A percentile compares a stretch with the other conserved stretches of the same genome.
phyloP scores from a whole-genome alignment of 345 rosid genomes.

The Psidium friedrichsthalianum region DNA sequence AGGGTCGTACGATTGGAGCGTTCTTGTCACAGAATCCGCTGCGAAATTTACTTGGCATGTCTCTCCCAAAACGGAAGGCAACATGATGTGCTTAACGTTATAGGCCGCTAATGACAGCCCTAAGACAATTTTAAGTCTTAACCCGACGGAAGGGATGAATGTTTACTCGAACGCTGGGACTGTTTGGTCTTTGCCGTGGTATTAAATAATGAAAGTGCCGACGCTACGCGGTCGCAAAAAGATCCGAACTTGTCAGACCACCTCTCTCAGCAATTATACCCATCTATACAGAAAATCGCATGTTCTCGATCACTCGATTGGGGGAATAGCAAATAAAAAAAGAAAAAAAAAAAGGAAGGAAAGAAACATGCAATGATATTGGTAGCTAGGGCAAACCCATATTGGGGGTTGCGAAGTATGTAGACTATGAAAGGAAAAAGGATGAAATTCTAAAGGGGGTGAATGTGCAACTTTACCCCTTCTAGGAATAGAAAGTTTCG shows the following conservation, averaged over 20 bases:
- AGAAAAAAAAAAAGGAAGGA: background rate
- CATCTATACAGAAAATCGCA: background rate
- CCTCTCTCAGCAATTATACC: background rate
- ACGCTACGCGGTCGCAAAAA: background rate
- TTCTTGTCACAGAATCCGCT: too few species aligned
- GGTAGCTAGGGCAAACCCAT: background rate
- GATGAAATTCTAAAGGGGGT: background rate
- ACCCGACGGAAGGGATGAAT: too few species aligned
- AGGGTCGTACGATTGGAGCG: background rate
- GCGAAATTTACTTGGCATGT: too few species aligned
- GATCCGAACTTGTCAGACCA: background rate
- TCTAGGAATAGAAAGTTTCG: background rate
- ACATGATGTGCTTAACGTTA: background rate
- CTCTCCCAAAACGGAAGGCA: background rate
- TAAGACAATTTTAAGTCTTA: background rate
- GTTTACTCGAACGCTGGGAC: background rate
- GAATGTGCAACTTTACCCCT: background rate
- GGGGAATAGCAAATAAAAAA: background rate
- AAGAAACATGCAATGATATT: background rate
- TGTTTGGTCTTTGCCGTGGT: fast-evolving
- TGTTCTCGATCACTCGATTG: background rate
- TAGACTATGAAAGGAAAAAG: background rate
- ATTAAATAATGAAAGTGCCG: background rate
- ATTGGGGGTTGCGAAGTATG: background rate
- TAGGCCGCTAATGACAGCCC: background rate